These are phyloP conservation scores for Phenoliferia sp. DNA, from an alignment of 1,284 basidiomycete genomes.

Conservation along the genomic window DNA sequence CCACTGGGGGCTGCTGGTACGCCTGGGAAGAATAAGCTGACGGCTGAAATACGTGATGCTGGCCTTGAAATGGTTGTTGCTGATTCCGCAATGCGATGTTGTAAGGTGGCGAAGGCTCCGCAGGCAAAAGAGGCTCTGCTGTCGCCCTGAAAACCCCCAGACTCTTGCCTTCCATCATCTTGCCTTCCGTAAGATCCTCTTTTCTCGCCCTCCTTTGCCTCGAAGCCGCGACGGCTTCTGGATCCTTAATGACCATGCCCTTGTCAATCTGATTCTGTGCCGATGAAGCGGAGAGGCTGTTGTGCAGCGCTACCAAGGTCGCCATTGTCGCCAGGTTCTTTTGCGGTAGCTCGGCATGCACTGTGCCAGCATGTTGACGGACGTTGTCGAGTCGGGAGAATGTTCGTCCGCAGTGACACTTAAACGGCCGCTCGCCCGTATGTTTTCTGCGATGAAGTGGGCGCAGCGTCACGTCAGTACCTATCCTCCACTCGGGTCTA, in stretches of 20 bases:
- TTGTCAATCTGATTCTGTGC: constrained; percentile 17
- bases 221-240: background rate
- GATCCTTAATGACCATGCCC: constrained; percentile 29
- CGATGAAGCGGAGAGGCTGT: constrained; percentile 22
- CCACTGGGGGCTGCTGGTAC: background rate
- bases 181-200: background rate
- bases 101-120: background rate
- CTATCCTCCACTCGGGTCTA: no score
- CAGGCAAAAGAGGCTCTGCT: background rate
- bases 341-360: constrained; percentile 79
- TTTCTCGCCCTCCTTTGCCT: background rate
- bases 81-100: background rate
- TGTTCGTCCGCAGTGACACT: constrained; percentile 89
- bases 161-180: background rate
- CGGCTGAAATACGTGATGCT: background rate
- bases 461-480: no score
- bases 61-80: background rate
- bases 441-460: constrained; percentile 90
- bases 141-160: background rate
- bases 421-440: constrained; percentile 89
- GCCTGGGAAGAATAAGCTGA: background rate
- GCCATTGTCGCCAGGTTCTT: constrained; percentile 60
- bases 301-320: constrained; percentile 28
- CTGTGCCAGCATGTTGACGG: constrained; percentile 91
- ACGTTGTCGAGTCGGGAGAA: constrained; percentile 96